These are phyloP conservation scores for Xylaria intraflava DNA, from an alignment of 495 filamentous ascomycete genomes.

Conservation along the genomic window DNA sequence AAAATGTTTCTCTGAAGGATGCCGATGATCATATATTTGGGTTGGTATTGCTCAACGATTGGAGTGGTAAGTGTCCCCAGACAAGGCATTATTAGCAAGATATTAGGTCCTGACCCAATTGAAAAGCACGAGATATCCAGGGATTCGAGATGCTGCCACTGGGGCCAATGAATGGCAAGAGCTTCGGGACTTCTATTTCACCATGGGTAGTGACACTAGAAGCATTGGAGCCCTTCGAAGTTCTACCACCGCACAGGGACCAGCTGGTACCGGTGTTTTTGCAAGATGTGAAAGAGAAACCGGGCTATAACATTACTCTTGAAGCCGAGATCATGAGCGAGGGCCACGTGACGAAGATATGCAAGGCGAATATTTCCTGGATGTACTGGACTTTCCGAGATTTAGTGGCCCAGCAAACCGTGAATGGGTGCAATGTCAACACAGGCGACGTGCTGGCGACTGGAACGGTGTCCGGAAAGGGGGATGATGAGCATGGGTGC, in stretches of 20 bases:
- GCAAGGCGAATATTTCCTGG: slow-evolving; percentile 35
- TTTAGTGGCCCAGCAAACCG: slow-evolving; percentile 66
- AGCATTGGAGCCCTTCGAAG: slow-evolving; percentile 51
- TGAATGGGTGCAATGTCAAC: slow-evolving; percentile 62
- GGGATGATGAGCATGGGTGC: slow-evolving; percentile 49
- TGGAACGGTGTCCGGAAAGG: slow-evolving; percentile 64
- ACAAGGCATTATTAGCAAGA: not conserved
- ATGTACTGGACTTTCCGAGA: slow-evolving; percentile 60
- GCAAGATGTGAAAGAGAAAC: slow-evolving; percentile 8
- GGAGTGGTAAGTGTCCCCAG: slow-evolving; percentile 32
- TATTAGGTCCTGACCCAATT: not conserved
- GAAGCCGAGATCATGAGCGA: slow-evolving; percentile 51
- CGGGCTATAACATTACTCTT: slow-evolving; percentile 51
- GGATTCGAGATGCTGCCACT: slow-evolving; percentile 63
- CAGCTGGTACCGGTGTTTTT: slow-evolving; percentile 1
- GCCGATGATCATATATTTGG: slow-evolving; percentile 67
- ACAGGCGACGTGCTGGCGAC: slow-evolving; percentile 65
- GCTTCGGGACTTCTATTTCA: slow-evolving; percentile 66
- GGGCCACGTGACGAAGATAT: slow-evolving; percentile 4
- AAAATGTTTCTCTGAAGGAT: slow-evolving; percentile 46
- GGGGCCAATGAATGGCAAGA: slow-evolving; percentile 68
- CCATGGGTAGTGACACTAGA: slow-evolving; percentile 68
- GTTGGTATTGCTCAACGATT: slow-evolving; percentile 71
- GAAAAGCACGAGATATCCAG: slow-evolving; percentile 64
- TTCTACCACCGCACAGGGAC: not conserved